These are phyloP conservation scores for Candida railenensis DNA, from an alignment of 805 yeast genomes.

Conservation along the genomic window DNA sequence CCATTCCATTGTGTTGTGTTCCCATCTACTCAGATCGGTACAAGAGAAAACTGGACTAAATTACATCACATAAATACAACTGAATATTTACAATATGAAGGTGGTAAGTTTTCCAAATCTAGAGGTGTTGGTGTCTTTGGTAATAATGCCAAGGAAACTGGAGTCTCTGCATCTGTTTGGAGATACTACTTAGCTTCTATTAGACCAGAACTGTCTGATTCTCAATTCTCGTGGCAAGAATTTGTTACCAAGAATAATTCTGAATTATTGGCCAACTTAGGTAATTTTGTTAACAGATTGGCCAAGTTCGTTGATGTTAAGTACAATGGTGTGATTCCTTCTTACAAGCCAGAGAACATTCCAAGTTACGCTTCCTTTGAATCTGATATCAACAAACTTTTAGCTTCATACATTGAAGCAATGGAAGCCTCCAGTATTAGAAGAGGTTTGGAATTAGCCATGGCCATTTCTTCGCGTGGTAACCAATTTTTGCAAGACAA, in stretches of 20 bases:
- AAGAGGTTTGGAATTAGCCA: conserved; percentile 87
- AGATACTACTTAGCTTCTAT: conserved; percentile 90
- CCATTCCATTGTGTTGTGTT: conserved; percentile 98
- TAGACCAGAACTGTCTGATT: conserved; percentile 94
- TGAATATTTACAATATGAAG: conserved; percentile 95
- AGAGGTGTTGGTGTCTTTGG: conserved; percentile 98
- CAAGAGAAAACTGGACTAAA: conserved; percentile 85
- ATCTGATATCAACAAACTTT: conserved; percentile 60
- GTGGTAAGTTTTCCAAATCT: conserved; percentile 97
- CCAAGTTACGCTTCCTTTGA: conserved; percentile 47
- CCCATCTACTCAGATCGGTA: conserved; percentile 92
- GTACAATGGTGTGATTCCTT: conserved; percentile 87
- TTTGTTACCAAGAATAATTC: conserved; percentile 91
- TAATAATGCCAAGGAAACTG: conserved; percentile 92
- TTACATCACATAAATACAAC: conserved; percentile 90
- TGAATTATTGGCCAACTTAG: conserved; percentile 92
- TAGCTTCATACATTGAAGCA: conserved; percentile 61
- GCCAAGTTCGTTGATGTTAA: conserved; percentile 87
- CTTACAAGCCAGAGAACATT: conserved; percentile 47
- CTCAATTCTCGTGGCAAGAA: conserved; percentile 97
- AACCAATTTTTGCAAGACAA: conserved; percentile 94
- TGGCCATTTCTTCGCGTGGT: conserved; percentile 90
- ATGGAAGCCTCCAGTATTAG: conserved; percentile 82
- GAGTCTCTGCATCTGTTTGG: conserved; percentile 92
- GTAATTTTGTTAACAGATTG: conserved; percentile 93